Percentiles rank a stretch among this genome's conserved stretches.
Evolutionary conservation across 179 eudicot species (phyloP).

Genomic region (Heliamphora pulchella): DNA sequence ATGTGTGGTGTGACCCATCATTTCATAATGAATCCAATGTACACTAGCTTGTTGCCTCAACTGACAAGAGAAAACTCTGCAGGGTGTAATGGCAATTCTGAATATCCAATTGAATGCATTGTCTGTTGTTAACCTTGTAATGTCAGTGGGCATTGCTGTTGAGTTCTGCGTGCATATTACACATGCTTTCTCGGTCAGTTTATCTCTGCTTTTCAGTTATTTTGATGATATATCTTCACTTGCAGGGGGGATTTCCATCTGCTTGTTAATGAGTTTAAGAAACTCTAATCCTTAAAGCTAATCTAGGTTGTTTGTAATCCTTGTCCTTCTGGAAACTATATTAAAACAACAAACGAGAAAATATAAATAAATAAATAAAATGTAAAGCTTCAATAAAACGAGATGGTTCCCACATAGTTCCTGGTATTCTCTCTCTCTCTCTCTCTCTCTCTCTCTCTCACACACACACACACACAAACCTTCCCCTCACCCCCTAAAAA

Average conservation of each 20-base stretch:
- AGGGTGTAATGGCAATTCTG: slow-evolving; percentile 97
- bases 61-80: slow-evolving; percentile 31
- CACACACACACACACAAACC: too few relatives aligned
- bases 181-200: slow-evolving; percentile 92
- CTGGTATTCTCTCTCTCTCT: too few relatives aligned
- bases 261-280: not conserved
- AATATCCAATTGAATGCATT: slow-evolving; percentile 91
- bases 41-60: slow-evolving; percentile 6
- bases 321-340: not conserved
- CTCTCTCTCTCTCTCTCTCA: too few relatives aligned
- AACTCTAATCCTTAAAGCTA: too few relatives aligned
- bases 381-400: not conserved
- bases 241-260: slow-evolving; percentile 1
- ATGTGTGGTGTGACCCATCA: not conserved
- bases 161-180: slow-evolving; percentile 99
- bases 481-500: too few relatives aligned
- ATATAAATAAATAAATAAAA: not conserved
- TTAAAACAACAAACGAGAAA: not conserved
- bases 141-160: slow-evolving; percentile 96
- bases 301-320: too few relatives aligned
- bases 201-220: not conserved
- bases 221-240: not conserved
- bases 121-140: slow-evolving; percentile 94
- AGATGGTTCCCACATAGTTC: not conserved
- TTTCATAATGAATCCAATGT: not conserved